Evolutionary conservation across 768 basidiomycete genomes (phyloP), one percentile per base, ranked within the genome.

Genomic region (Paxillus ammoniavirescens): DNA sequence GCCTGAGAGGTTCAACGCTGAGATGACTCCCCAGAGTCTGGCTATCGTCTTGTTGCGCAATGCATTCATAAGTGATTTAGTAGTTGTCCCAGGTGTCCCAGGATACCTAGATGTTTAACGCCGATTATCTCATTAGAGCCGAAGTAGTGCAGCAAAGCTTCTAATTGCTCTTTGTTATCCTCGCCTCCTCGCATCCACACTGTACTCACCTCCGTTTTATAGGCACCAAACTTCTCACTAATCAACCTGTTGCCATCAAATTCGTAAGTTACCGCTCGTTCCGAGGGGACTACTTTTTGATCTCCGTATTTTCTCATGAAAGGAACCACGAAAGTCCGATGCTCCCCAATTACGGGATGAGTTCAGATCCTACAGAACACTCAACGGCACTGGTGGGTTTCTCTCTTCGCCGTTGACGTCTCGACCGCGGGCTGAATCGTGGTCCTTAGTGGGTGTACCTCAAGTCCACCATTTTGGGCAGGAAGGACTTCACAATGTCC

Each of bases 381-480:
- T 99, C 66, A 88, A 88, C 58, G 89, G 91, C 63, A 93, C 91
- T 53, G 81, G 93, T 94, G 69, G 52, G 91, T 82, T 37, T 43
- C 26, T 43, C 26, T 47, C 49, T 44, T 52, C 38, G 18, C 42
- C 36, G 46, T 36, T n/a, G 40, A 48, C 30, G 48, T 49, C 41
- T 28, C 51, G 42, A 60, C 54, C 57, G 48, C 54, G 57, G 54
- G 52, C 58, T 44, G 53, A 54, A 51, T 31, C 40, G 14, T 43
- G 33, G 15, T 37, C 55, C 58, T 35, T 70, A 98, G 96, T 86
- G 59, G 96, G 96, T 50, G 91, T 99, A 49, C 96, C 96, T 2
- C 95, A 98, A 71, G 97, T 98, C 28, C 93, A 98, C 74, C 90
- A 99, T 77, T 99, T 98, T 65, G 96, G 96, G 45, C 94, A 97